A percentile compares a stretch with the other conserved stretches of the same genome.
phyloP scores from a whole-genome alignment of 2,329 filamentous ascomycete species.

The Domatiomyces catenatus region DNA sequence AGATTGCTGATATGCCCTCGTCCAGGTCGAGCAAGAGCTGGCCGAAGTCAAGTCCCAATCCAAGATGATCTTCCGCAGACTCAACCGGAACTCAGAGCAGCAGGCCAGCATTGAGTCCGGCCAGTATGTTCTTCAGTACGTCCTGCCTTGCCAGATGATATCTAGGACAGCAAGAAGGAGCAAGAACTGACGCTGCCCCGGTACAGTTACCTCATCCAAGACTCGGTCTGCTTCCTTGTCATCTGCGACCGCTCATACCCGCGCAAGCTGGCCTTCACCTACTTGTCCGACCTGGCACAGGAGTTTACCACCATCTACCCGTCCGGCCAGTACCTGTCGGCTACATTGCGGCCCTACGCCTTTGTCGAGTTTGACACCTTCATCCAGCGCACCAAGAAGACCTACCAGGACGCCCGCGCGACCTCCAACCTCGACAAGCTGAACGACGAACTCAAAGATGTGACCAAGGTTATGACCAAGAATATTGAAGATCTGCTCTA shows the following conservation, averaged over 20 bases:
- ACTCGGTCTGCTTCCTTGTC: slow-evolving; percentile 76
- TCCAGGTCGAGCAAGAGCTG: slow-evolving; percentile 55
- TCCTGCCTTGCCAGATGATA: slow-evolving; percentile 4
- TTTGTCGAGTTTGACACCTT: slow-evolving; percentile 98
- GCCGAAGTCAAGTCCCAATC: slow-evolving; percentile 79
- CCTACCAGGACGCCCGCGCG: slow-evolving; percentile 84
- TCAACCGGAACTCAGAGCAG: slow-evolving; percentile 75
- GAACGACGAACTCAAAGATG: slow-evolving; percentile 92
- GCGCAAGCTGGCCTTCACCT: slow-evolving; percentile 95
- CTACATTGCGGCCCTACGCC: slow-evolving; percentile 72
- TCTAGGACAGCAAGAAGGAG: no score
- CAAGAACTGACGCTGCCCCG: background rate
- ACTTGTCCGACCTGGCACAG: slow-evolving; percentile 77
- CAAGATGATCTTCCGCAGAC: slow-evolving; percentile 74
- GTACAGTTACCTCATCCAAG: slow-evolving; percentile 64
- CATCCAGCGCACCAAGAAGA: slow-evolving; percentile 80
- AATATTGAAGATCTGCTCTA: slow-evolving; percentile 98
- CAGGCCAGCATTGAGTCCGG: slow-evolving; percentile 86
- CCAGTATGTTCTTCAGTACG: slow-evolving; percentile 71
- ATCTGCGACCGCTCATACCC: slow-evolving; percentile 90
- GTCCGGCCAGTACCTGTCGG: slow-evolving; percentile 53
- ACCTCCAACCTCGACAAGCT: slow-evolving; percentile 86
- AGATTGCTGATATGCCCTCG: background rate
- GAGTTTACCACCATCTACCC: slow-evolving; percentile 86
- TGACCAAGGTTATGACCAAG: slow-evolving; percentile 99